These are phyloP conservation scores for Pleurotus tuber-regium DNA, from an alignment of 768 basidiomycete genomes.

Conservation along the genomic window DNA sequence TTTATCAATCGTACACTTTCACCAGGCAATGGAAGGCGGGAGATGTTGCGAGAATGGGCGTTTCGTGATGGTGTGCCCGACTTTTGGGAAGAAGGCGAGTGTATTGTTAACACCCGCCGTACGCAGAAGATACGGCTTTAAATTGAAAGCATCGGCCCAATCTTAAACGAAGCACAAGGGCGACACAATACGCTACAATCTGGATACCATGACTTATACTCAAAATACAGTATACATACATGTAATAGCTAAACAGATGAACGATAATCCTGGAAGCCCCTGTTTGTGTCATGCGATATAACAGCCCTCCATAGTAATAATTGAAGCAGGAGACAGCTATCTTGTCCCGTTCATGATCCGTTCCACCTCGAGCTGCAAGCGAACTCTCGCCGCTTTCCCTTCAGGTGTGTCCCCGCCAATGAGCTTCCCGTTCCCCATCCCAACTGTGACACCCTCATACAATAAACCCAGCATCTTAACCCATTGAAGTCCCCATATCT, in stretches of 20 bases:
- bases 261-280: background rate
- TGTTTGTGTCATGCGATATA: background rate
- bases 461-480: conserved; percentile 66
- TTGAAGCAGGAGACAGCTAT: background rate
- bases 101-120: background rate
- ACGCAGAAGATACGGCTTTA: no score
- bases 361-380: conserved; percentile 67
- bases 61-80: background rate
- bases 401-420: conserved; percentile 63
- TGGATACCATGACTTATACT: no score
- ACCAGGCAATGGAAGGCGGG: background rate
- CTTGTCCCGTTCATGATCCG: conserved; percentile 41
- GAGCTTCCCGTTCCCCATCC: conserved; percentile 42
- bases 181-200: no score
- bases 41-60: background rate
- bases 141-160: no score
- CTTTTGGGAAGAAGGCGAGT: background rate
- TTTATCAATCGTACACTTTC: background rate
- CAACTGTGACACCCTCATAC: conserved; percentile 59
- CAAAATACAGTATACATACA: background rate
- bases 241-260: background rate
- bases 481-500: conserved; percentile 79
- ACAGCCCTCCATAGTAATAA: background rate
- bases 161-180: no score
- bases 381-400: conserved; percentile 60